Evolutionary conservation across 2,329 filamentous ascomycete genomes (phyloP), one percentile per base, ranked within the genome.

Genomic region (Cadophora malorum): DNA sequence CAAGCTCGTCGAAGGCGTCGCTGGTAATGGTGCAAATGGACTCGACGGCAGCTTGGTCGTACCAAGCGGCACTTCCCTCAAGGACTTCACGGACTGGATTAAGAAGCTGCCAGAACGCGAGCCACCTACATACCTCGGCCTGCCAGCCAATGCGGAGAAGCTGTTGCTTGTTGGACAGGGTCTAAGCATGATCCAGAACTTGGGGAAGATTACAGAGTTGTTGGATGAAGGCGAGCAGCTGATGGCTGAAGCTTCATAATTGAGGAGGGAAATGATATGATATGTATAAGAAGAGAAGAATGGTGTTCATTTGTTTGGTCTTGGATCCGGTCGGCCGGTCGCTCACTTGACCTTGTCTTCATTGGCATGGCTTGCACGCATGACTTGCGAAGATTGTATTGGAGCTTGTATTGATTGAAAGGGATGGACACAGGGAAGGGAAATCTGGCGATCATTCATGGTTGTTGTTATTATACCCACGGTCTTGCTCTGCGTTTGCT

Each of bases 91-190:
- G 80, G 85, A 86, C 47, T 99, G 96, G 96, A 93, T 99, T 70
- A 92, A 97, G 75, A 88, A 88, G 69, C 83, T 99, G 70, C 96
- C 96, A 0, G 96, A 99, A 84, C 89, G 96, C 75, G 96, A 99
- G 80, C 96, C 96, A 33, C 96, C 96, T 4, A 97, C 94, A 0
- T 99, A 97, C 78, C 85, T 99, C 19, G 96, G 96, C 25, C 81
- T 99, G 73, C 96, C 96, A 45, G 93, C 93, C 33, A 97, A 99
- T 79, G 96, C 96, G 23, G 96, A 99, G 88, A 99, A 98, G 81
- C 79, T 99, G 78, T 80, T 99, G 74, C 85, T 99, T 38, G 92
- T 97, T 16, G 94, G 93, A 2, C 89, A 97, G 76, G 96, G 95
- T 53, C 87, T 88, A 77, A 92, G 90, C 76, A 90, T 97, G 86